A percentile compares a stretch with the other conserved stretches of the same genome.
phyloP scores from a whole-genome alignment of 2,329 filamentous ascomycete genomes.

The Acarospora socialis region DNA sequence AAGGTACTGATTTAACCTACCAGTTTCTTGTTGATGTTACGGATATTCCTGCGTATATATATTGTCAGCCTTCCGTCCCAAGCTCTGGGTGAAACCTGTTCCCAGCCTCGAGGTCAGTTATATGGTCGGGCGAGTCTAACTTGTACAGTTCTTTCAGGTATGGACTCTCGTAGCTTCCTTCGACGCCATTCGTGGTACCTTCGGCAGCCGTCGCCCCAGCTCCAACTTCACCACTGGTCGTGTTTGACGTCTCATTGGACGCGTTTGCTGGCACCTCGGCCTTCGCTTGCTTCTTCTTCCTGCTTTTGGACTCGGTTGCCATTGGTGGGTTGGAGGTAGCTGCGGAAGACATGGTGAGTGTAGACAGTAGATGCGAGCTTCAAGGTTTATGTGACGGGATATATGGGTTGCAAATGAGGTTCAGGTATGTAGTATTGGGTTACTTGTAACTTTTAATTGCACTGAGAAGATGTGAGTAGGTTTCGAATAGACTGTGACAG shows the following conservation, averaged over 20 bases:
- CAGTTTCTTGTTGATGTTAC: conserved; percentile 88
- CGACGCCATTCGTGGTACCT: conserved; percentile 40
- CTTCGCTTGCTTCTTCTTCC: conserved; percentile 40
- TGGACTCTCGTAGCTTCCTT: conserved; percentile 53
- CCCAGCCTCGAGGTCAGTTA: background rate
- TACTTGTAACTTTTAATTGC: no score
- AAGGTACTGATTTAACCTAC: conserved; percentile 37
- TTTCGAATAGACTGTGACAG: no score
- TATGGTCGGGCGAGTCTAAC: conserved; percentile 37
- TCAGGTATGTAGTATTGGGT: no score
- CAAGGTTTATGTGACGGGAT: no score
- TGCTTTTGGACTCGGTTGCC: conserved; percentile 32
- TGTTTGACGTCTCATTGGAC: conserved; percentile 6
- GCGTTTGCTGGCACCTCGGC: conserved; percentile 19
- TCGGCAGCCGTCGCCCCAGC: conserved; percentile 23
- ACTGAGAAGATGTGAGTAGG: no score
- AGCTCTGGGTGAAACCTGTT: conserved; percentile 2
- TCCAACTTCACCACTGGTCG: conserved; percentile 13
- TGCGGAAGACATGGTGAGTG: background rate
- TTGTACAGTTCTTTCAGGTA: conserved; percentile 85
- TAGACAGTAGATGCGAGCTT: conserved; percentile 3
- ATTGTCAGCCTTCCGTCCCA: conserved; percentile 7
- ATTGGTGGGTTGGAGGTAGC: conserved; percentile 3
- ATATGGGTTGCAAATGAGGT: no score
- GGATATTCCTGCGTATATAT: conserved; percentile 53